A percentile compares a stretch with the other conserved stretches of the same genome.
These are phyloP conservation scores for Microsporum audouinii DNA, from an alignment of 2,329 filamentous ascomycete genomes.

Conservation along the genomic window DNA sequence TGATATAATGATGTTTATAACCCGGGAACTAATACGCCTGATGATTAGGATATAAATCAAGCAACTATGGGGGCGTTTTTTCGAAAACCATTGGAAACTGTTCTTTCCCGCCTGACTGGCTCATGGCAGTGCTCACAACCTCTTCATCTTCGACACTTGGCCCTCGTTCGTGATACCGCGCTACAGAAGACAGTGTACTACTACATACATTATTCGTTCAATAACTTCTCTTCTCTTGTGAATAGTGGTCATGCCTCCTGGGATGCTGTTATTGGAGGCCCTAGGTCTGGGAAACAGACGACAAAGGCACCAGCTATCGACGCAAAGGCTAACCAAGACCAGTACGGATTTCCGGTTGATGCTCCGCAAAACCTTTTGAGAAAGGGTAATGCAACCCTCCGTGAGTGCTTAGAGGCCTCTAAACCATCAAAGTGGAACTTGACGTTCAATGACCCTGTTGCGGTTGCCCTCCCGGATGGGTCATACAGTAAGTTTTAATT, in stretches of 20 bases:
- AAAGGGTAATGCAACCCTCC: conserved; percentile 34
- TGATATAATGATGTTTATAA: not conserved
- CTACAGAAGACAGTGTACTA: conserved; percentile 38
- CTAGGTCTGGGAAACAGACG: conserved; percentile 21
- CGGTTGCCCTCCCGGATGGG: conserved; percentile 21
- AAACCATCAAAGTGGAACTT: conserved; percentile 26
- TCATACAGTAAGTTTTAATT: conserved; percentile 22
- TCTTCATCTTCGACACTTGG: conserved; percentile 44
- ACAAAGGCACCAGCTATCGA: conserved; percentile 22
- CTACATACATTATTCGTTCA: conserved; percentile 45
- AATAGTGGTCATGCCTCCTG: conserved; percentile 40
- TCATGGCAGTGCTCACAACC: conserved; percentile 50
- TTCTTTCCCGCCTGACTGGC: conserved; percentile 43
- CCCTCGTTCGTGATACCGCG: conserved; percentile 44
- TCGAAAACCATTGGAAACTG: conserved; percentile 43
- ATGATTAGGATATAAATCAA: conserved; percentile 30
- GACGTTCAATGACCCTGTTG: conserved; percentile 27
- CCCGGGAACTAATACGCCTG: conserved; percentile 6
- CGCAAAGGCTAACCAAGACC: conserved; percentile 30
- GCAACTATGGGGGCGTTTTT: conserved; percentile 41
- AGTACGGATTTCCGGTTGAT: conserved; percentile 38
- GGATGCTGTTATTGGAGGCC: conserved; percentile 40
- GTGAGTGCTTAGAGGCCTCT: conserved; percentile 27
- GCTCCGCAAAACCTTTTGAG: conserved; percentile 27
- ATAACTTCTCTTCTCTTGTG: conserved; percentile 44